Conservation (phyloP, 2,329 filamentous ascomycete genomes). For the Xylaria sp. region DNA sequence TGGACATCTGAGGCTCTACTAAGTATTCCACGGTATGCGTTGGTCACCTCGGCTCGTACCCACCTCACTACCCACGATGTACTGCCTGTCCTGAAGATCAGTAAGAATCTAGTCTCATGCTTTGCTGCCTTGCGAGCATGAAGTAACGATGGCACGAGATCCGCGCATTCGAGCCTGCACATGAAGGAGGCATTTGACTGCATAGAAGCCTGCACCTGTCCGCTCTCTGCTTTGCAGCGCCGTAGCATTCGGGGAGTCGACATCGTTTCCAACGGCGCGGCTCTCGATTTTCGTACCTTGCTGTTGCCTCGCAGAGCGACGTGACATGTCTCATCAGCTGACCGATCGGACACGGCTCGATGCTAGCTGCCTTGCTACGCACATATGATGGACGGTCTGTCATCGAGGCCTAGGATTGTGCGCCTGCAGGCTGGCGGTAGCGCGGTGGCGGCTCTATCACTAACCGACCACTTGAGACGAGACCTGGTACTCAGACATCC, state of each 20-base stretch:
- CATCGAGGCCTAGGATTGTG: background rate
- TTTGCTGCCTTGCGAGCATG: constrained; percentile 12
- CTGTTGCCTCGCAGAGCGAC: constrained; percentile 20
- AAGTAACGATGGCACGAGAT: constrained; percentile 43
- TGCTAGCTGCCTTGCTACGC: background rate
- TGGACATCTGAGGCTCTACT: constrained; percentile 42
- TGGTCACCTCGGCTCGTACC: constrained; percentile 37
- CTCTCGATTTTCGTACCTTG: constrained; percentile 33
- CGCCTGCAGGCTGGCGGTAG: background rate
- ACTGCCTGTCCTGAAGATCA: constrained; percentile 22
- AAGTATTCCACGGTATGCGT: constrained; percentile 33
- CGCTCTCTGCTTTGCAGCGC: constrained; percentile 34
- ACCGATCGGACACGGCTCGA: background rate
- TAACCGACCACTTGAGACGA: constrained; percentile 35
- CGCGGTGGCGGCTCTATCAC: background rate
- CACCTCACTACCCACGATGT: constrained; percentile 35
- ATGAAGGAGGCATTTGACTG: constrained; percentile 32
- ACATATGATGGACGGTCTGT: background rate
- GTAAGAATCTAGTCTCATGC: constrained; percentile 8
- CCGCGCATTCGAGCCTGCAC: constrained; percentile 28
- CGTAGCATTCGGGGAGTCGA: constrained; percentile 26
- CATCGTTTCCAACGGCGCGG: constrained; percentile 34
- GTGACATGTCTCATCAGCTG: background rate
- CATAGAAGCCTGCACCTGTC: constrained; percentile 39
- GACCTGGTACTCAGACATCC: constrained; percentile 28